Evolutionary conservation across 1,284 basidiomycete species (phyloP), one percentile per base, ranked within the genome.

Genomic region (Puccinia coronata): DNA sequence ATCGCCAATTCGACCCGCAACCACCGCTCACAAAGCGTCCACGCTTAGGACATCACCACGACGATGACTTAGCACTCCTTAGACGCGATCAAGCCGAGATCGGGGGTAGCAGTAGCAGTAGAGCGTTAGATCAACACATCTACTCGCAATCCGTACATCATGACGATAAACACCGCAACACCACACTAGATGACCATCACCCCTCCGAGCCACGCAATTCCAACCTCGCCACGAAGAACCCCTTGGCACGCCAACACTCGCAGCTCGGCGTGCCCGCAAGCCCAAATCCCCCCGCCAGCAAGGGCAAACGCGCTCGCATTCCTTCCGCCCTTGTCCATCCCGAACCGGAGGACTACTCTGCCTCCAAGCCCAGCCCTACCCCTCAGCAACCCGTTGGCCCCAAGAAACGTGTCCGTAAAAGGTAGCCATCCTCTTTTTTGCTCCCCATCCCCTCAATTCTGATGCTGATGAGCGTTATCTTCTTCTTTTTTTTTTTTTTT

Each of bases 381-480:
- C 31, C 43, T 77, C 75, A 67, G 31, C 75, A 39, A 41, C 23
- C 53, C 28, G 34, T 47, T 41, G 72, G 72, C 0, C 39, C 53
- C 39, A 74, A 74, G 53, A 74, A 74, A 47, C 57, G 72, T 25
- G 39, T 36, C 11, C 72, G 72, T 12, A 74, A 74, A 43, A 74
- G 72, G 72, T 74, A 31, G 25, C 47, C 8, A 11, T n/a, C 5
- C 49, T 47, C 28, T 31, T 11, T 25, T 43, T 1, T 69, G 28
- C 39, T 5, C 20, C 43, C 39, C 43, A 39, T 18, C 16, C 25
- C 18, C 6, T 55, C 31, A 9, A 16, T 39, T 9, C 9, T 71
- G 18, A 47, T 67, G 43, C 28, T 36, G n/a, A 47, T 36, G 31
- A 43, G 2, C 2, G 18, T n/a, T 20, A 6, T n/a, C n/a, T 70